phyloP scores from a whole-genome alignment of 2,329 filamentous ascomycete species.

The Alternaria longipes region DNA sequence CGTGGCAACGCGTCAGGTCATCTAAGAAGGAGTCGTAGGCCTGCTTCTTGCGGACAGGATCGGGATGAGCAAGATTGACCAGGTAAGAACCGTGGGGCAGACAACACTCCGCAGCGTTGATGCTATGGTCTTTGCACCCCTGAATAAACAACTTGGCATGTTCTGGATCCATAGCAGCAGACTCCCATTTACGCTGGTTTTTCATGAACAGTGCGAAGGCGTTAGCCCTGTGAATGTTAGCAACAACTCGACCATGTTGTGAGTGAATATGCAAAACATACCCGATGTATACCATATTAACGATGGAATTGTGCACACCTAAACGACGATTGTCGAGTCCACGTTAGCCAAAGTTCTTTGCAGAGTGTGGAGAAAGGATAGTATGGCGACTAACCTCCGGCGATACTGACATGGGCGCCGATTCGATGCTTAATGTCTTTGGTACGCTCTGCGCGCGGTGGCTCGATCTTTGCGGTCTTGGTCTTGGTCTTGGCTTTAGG shows the following conservation, averaged over 20 bases:
- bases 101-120: conserved; percentile 78
- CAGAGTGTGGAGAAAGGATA: not conserved
- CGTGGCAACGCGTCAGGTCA: conserved; percentile 84
- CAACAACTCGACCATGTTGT: not conserved
- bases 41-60: conserved; percentile 80
- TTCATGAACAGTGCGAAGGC: conserved; percentile 95
- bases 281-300: conserved; percentile 80
- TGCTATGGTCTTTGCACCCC: conserved; percentile 73
- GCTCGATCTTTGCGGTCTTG: conserved; percentile 54
- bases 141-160: conserved; percentile 74
- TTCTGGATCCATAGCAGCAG: conserved; percentile 76
- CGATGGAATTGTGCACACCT: conserved; percentile 90
- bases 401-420: conserved; percentile 89
- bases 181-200: conserved; percentile 94
- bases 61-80: conserved; percentile 90
- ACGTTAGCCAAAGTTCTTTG: conserved; percentile 26
- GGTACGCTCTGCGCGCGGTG: conserved; percentile 76
- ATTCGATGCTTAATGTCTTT: conserved; percentile 80
- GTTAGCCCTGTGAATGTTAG: conserved; percentile 70
- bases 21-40: conserved; percentile 88
- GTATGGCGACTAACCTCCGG: conserved; percentile 72
- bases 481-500: conserved; percentile 57
- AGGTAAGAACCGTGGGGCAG: conserved; percentile 95
- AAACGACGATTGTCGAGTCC: conserved; percentile 25
- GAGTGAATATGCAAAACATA: conserved; percentile 35